These are phyloP conservation scores for Elongisporangium prolatum DNA, from an alignment of 352 stramenopile genomes.

Conservation along the genomic window DNA sequence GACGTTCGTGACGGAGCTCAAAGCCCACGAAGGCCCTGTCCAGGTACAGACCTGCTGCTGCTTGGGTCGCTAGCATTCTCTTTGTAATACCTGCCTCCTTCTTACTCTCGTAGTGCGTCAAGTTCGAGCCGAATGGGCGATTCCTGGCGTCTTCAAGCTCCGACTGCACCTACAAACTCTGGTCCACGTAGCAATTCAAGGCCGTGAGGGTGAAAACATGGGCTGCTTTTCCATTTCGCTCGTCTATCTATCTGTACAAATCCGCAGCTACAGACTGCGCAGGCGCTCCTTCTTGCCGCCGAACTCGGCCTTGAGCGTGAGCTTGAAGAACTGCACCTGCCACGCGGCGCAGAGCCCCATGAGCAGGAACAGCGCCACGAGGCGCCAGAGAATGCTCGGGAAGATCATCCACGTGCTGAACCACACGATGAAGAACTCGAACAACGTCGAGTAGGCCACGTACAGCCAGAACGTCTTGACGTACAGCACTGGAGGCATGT, in stretches of 20 bases:
- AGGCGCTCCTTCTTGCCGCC: conserved; percentile 76
- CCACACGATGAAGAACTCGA: conserved; percentile 72
- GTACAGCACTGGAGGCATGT: conserved; percentile 70
- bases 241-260: conserved; percentile 10
- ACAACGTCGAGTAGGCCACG: conserved; percentile 31
- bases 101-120: conserved; percentile 57
- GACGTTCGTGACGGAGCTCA: conserved; percentile 66
- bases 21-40: conserved; percentile 91
- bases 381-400: conserved; percentile 66
- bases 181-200: conserved; percentile 48
- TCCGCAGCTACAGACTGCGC: conserved; percentile 44
- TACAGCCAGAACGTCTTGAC: conserved; percentile 69
- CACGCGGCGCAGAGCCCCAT: conserved; percentile 51
- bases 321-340: conserved; percentile 69
- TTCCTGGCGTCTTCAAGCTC: conserved; percentile 90
- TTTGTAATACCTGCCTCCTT: neutral
- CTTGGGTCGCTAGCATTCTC: neutral
- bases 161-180: conserved; percentile 92
- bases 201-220: conserved; percentile 5
- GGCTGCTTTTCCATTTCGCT: conserved; percentile 2
- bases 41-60: conserved; percentile 51
- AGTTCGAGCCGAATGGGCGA: conserved; percentile 84
- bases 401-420: conserved; percentile 79
- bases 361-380: conserved; percentile 52
- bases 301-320: conserved; percentile 66